phyloP scores from a whole-genome alignment of 2,329 filamentous ascomycete genomes.

The Aspergillus aculeatus region DNA sequence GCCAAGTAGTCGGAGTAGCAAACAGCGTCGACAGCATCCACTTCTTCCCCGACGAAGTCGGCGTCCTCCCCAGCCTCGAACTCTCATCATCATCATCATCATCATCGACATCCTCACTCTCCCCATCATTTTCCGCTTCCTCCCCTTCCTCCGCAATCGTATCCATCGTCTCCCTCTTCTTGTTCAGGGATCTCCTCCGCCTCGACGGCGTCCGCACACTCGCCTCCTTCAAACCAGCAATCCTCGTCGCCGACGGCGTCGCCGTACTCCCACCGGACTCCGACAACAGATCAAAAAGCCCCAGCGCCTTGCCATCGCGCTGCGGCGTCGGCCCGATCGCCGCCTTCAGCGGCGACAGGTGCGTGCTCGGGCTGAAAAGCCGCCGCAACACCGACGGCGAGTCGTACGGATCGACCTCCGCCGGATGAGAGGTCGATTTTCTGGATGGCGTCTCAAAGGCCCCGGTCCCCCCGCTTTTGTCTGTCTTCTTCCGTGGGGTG shows the following conservation, averaged over 20 bases:
- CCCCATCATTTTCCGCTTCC: conserved; percentile 17
- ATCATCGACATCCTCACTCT: conserved; percentile 22
- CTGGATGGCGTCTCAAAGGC: conserved; percentile 35
- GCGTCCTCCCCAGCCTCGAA: conserved; percentile 35
- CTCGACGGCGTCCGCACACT: conserved; percentile 40
- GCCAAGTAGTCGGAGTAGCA: conserved; percentile 46
- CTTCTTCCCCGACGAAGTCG: conserved; percentile 45
- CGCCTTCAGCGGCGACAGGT: conserved; percentile 37
- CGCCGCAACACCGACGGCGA: conserved; percentile 40
- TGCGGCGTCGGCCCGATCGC: conserved; percentile 51
- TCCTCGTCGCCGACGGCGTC: conserved; percentile 32
- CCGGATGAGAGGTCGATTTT: conserved; percentile 33
- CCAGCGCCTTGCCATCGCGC: conserved; percentile 48
- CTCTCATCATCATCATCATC: conserved; percentile 21
- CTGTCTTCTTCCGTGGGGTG: conserved; percentile 34
- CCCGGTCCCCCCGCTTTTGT: conserved; percentile 14
- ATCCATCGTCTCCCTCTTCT: conserved; percentile 21
- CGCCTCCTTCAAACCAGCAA: conserved; percentile 28
- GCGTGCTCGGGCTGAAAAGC: conserved; percentile 38
- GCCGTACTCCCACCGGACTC: conserved; percentile 39
- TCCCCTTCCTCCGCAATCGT: conserved; percentile 31
- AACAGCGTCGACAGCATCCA: conserved; percentile 48
- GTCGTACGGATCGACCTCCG: conserved; percentile 46
- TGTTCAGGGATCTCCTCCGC: not conserved
- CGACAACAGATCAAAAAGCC: conserved; percentile 49